A percentile compares a stretch with the other conserved stretches of the same genome.
Evolutionary conservation across 352 stramenopile species (phyloP).

Genomic region (Globisporangium cederbergense): DNA sequence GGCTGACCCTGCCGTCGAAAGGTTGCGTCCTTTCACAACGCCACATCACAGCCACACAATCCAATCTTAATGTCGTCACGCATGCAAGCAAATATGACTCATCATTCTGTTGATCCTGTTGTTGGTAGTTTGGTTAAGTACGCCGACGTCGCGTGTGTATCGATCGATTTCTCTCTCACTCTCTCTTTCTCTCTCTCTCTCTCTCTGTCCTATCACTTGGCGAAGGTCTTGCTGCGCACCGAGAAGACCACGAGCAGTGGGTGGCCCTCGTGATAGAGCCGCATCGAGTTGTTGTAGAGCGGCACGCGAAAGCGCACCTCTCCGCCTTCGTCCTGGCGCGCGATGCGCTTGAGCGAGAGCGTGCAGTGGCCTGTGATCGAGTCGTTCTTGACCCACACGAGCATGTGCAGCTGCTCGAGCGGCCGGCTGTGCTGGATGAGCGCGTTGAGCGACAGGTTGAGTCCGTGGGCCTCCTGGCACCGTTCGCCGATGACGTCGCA

Average conservation of each 20-base stretch:
- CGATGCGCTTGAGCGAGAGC: slow-evolving; percentile 76
- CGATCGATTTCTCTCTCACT: slow-evolving; percentile 6
- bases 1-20: not conserved
- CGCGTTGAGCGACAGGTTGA: slow-evolving; percentile 68
- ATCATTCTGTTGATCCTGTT: not conserved
- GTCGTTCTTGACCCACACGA: slow-evolving; percentile 82
- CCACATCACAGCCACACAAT: not conserved
- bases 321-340: slow-evolving; percentile 55
- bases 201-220: slow-evolving; percentile 38
- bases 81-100: not conserved
- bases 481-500: slow-evolving; percentile 77
- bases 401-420: slow-evolving; percentile 79
- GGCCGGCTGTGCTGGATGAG: slow-evolving; percentile 68
- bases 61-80: not conserved
- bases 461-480: slow-evolving; percentile 39
- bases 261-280: slow-evolving; percentile 65
- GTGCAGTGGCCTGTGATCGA: slow-evolving; percentile 77
- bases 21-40: not conserved
- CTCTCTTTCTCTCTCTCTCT: slow-evolving; percentile 8
- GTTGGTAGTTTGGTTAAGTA: not conserved
- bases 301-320: slow-evolving; percentile 76
- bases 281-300: slow-evolving; percentile 79
- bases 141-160: not conserved
- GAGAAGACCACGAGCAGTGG: slow-evolving; percentile 74
- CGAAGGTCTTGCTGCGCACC: slow-evolving; percentile 80